Conservation (phyloP, 1,284 basidiomycete genomes). For the Tylopilus sp. region DNA sequence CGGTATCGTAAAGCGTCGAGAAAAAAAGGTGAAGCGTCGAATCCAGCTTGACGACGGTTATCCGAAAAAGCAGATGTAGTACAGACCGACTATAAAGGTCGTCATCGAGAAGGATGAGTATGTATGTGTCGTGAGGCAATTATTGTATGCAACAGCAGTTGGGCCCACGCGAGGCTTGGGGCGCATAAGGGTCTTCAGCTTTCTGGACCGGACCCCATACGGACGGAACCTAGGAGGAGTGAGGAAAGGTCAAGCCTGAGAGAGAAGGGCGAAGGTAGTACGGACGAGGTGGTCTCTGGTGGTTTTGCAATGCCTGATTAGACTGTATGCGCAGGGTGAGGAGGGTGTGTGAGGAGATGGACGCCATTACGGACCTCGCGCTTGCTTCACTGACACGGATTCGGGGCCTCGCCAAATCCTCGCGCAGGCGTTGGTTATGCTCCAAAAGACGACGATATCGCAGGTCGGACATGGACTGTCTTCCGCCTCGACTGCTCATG, state of each 20-base stretch:
- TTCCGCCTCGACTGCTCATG: slow-evolving; percentile 60
- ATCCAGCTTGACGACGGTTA: slow-evolving; percentile 10
- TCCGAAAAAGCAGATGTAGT: slow-evolving; percentile 12
- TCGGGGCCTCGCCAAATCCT: slow-evolving; percentile 84
- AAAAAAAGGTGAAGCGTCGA: not conserved
- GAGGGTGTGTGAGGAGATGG: slow-evolving; percentile 1
- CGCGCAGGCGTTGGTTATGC: slow-evolving; percentile 86
- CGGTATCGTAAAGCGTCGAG: slow-evolving; percentile 13
- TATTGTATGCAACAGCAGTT: slow-evolving; percentile 33
- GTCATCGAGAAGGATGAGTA: slow-evolving; percentile 1
- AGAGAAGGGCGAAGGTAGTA: not conserved
- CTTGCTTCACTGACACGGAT: slow-evolving; percentile 89
- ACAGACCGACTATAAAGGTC: slow-evolving; percentile 14
- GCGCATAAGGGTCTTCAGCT: slow-evolving; percentile 78
- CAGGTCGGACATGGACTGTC: slow-evolving; percentile 92
- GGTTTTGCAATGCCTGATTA: slow-evolving; percentile 88
- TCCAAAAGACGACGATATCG: slow-evolving; percentile 90
- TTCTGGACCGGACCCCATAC: slow-evolving; percentile 88
- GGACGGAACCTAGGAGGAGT: slow-evolving; percentile 63
- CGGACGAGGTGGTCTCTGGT: slow-evolving; percentile 66
- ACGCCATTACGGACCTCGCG: slow-evolving; percentile 59
- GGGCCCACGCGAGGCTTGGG: slow-evolving; percentile 33
- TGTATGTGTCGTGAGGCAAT: not conserved
- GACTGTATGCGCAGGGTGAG: slow-evolving; percentile 40
- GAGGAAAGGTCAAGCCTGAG: slow-evolving; percentile 4